Evolutionary conservation across 2,329 filamentous ascomycete species (phyloP), one percentile per base, ranked within the genome.

Genomic region (Hypomyces perniciosus): DNA sequence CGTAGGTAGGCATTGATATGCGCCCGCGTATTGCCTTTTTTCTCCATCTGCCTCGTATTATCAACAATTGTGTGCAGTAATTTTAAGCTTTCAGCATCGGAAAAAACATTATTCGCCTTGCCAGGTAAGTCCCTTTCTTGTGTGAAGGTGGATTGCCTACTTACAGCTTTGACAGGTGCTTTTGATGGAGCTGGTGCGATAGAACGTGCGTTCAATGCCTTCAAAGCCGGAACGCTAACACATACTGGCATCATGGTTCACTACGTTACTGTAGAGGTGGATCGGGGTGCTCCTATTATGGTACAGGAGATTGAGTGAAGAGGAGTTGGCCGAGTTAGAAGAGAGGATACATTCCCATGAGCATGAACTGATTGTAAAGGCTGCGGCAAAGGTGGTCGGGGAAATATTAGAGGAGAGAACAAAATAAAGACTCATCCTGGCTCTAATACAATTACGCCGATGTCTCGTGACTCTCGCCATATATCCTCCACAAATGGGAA

Each of bases 211-310:
- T 90, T 83, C 68, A 76, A 80, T 44, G 89, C 88, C 52, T 90
- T 87, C 65, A 68, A 83, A 63, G 71, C 69, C 2, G 78, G 78
- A 6, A 79, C 78, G 56, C 78, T 88, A 8, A 79, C 84, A 60
- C 78, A 77, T 57, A 95, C 90, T 0, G 90, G 90, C 1, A 84
- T 95, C 48, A 96, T 95, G 90, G 83, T 90, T 12, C 90, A 96
- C 70, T 85, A 90, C 68, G 89, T 95, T 44, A 84, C 88, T 56
- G 74, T 72, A 9, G 53, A 59, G 50, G 50, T 46, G 26, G 44
- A 46, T 26, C 37, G 31, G 44, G 44, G 44, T 10, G 44, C 13
- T 20, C 44, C 44, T 28, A 46, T 46, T 27, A 37, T 90, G 54
- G 78, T 84, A 2, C 68, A 76, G 57, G 85, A 91, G 68, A 80